Percentiles rank a stretch among this genome's conserved stretches.
Conservation (phyloP, 495 filamentous ascomycete species). For the Cladorrhinum samala region DNA sequence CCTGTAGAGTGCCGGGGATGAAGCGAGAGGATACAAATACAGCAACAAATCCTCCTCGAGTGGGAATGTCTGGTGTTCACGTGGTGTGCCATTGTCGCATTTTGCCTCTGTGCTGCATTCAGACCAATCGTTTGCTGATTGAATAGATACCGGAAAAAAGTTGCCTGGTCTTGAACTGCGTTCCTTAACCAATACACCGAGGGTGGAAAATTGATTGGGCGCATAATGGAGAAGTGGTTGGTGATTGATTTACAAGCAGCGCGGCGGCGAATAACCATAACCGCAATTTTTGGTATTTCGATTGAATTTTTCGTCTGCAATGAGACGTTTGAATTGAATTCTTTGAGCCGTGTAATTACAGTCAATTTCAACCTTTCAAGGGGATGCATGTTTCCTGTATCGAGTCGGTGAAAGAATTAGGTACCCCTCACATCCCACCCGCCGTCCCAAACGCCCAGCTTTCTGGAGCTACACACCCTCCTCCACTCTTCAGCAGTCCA, state of each 20-base stretch:
- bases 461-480: slow-evolving; percentile 14
- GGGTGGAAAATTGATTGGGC: neutral
- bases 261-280: neutral
- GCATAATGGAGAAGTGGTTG: neutral
- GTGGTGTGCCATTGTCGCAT: too few species aligned
- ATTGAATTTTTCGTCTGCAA: neutral
- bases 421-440: slow-evolving; percentile 11
- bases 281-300: neutral
- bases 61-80: too few species aligned
- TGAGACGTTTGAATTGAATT: too few species aligned
- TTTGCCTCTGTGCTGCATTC: too few species aligned
- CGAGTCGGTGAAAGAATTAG: slow-evolving; percentile 12
- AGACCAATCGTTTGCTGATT: too few species aligned
- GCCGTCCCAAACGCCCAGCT: slow-evolving; percentile 1
- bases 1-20: too few species aligned
- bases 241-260: slow-evolving; percentile 2
- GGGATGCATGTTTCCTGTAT: slow-evolving; percentile 1
- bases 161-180: too few species aligned
- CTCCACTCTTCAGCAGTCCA: neutral
- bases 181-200: too few species aligned
- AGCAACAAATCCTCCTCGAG: too few species aligned
- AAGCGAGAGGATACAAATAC: too few species aligned
- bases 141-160: too few species aligned
- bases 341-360: too few species aligned
- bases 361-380: neutral